Conservation (phyloP, 768 basidiomycete genomes). For the Lactifluus subvellereus region DNA sequence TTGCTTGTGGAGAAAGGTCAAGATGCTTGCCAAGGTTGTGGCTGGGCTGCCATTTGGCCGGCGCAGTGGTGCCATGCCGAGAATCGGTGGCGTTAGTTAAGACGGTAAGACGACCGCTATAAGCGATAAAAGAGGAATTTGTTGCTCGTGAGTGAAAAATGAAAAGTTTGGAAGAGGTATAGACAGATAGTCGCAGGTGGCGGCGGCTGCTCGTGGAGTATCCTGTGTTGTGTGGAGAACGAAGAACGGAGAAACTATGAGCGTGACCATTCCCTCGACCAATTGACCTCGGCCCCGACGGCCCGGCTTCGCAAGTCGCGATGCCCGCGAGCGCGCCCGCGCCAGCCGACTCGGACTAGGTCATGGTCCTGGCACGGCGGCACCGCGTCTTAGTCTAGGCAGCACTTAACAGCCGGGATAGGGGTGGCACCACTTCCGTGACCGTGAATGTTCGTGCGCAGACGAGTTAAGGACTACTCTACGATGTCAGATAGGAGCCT, state of each 20-base stretch:
- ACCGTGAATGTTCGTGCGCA: no score
- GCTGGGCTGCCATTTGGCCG: slow-evolving; percentile 1
- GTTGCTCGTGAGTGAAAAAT: not conserved
- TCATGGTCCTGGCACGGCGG: no score
- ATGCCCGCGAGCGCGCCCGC: no score
- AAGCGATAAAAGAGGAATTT: not conserved
- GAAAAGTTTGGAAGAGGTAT: not conserved
- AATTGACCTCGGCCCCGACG: not conserved
- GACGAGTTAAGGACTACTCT: not conserved
- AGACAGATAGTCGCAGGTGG: not conserved
- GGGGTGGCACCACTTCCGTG: not conserved
- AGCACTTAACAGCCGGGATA: not conserved
- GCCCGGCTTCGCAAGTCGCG: no score
- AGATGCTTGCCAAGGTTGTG: slow-evolving; percentile 5
- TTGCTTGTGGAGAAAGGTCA: not conserved
- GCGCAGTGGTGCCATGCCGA: not conserved
- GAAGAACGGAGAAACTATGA: not conserved
- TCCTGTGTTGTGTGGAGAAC: not conserved
- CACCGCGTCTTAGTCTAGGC: no score
- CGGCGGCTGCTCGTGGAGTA: not conserved
- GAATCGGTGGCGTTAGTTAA: not conserved
- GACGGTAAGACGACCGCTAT: not conserved
- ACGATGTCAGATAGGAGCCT: not conserved
- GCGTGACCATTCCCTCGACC: no score
- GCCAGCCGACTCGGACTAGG: no score